Conservation (phyloP, 1,284 basidiomycete genomes). For the Nidula niveotomentosa region DNA sequence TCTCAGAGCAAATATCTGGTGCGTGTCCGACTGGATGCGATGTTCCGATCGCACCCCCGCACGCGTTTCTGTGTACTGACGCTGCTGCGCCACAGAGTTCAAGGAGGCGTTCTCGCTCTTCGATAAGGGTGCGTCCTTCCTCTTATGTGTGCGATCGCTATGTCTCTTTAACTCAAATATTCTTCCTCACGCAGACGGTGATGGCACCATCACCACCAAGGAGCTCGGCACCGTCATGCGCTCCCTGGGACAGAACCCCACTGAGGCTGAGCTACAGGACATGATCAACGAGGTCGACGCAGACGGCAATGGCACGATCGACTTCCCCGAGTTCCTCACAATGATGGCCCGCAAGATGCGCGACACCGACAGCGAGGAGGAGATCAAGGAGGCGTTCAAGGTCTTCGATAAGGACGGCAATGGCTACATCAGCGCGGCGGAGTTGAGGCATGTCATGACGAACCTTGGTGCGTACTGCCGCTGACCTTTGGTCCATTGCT, state of each 20-base stretch:
- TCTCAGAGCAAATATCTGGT: constrained; percentile 38
- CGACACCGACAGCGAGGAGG: constrained; percentile 84
- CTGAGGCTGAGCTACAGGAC: constrained; percentile 91
- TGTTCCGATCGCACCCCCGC: not conserved
- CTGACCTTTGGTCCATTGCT: not conserved
- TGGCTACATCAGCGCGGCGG: constrained; percentile 78
- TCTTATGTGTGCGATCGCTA: not conserved
- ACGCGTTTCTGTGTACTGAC: too few relatives aligned
- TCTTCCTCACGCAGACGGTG: constrained; percentile 64
- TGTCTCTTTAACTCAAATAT: not conserved
- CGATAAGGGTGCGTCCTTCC: constrained; percentile 72
- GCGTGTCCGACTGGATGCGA: constrained; percentile 5
- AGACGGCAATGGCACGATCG: constrained; percentile 84
- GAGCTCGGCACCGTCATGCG: constrained; percentile 98
- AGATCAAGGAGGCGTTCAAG: constrained; percentile 80
- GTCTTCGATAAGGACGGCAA: constrained; percentile 87
- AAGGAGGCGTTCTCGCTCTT: constrained; percentile 96
- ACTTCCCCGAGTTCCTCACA: constrained; percentile 93
- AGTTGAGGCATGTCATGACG: constrained; percentile 92
- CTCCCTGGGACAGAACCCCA: constrained; percentile 93
- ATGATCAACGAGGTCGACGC: constrained; percentile 81
- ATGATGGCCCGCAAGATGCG: constrained; percentile 95
- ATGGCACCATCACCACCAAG: constrained; percentile 95
- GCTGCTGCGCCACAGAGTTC: constrained; percentile 47
- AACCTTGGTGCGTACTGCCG: constrained; percentile 70